Evolutionary conservation across 2,329 filamentous ascomycete species (phyloP), one percentile per base, ranked within the genome.

Genomic region (Colletotrichum paranaense): DNA sequence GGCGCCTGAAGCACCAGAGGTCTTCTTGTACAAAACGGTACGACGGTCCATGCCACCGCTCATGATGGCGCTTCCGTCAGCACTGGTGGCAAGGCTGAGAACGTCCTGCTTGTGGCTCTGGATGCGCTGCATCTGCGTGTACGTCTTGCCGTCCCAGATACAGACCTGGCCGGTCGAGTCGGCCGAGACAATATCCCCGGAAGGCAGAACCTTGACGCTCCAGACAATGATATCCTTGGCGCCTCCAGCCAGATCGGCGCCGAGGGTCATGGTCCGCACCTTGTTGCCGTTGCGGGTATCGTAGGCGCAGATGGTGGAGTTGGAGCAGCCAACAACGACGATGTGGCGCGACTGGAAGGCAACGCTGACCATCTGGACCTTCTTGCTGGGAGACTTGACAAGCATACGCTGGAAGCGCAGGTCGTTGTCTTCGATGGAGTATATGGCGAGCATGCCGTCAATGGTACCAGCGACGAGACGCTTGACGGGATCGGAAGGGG

Each of bases 101-200:
- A 98, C 92, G 83, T 99, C 97, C 57, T 96, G 94, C 76, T 94
- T 92, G 80, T 99, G 97, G 30, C 93, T 92, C 79, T 95, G 92
- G 67, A 99, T 90, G 63, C 95, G 90, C 80, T 99, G 97, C 46
- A 91, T 89, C 77, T 98, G 91, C 5, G 95, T 95, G 81, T 96
- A 98, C 66, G 94, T 97, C 84, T 94, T 95, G 68, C 95, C 94
- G 80, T 97, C 95, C 93, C 95, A 99, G 80, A 98, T 94, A 76
- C 94, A 92, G 53, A 99, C 88, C 80, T 98, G 95, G 38, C 97
- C 97, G 5, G 95, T 95, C 3, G 97, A 98, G 81, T 99, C 97
- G 63, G 95, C 97, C 1, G 95, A 98, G 14, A 98, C 92, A 74
- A 99, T 97, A 76, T 97, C 95, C 62, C 95, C 95, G 78, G 94